Evolutionary conservation across 2,329 filamentous ascomycete species (phyloP).

Genomic region (Colletotrichum liaoningense): DNA sequence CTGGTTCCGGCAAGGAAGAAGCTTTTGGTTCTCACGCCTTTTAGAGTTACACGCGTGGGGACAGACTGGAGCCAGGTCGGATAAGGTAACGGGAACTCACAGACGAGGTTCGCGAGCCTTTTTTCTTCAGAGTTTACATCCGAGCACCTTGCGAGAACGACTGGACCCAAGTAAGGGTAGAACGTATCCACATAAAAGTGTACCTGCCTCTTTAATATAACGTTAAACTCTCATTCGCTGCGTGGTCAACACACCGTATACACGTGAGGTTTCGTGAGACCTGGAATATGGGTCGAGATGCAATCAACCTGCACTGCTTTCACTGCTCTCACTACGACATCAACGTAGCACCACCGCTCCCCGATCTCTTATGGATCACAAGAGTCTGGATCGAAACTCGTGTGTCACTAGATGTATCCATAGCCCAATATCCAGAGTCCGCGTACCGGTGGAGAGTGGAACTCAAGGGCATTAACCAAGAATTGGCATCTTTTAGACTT

Average conservation of each 20-base stretch:
- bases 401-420: background rate
- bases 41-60: background rate
- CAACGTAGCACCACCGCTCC: background rate
- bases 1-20: background rate
- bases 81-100: background rate
- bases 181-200: background rate
- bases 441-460: background rate
- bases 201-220: background rate
- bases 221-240: background rate
- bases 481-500: background rate
- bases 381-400: background rate
- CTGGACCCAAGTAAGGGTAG: background rate
- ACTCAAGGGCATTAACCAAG: background rate
- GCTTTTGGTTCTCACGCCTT: background rate
- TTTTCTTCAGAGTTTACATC: background rate
- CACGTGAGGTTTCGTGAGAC: background rate
- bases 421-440: background rate
- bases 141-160: background rate
- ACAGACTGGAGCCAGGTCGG: background rate
- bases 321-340: background rate
- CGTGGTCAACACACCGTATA: background rate
- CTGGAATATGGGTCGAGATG: background rate
- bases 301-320: background rate
- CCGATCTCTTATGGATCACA: background rate
- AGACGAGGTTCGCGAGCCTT: background rate